These are phyloP conservation scores for Tetradesmus obliquus DNA, from an alignment of 139 green algal species.

Conservation along the genomic window DNA sequence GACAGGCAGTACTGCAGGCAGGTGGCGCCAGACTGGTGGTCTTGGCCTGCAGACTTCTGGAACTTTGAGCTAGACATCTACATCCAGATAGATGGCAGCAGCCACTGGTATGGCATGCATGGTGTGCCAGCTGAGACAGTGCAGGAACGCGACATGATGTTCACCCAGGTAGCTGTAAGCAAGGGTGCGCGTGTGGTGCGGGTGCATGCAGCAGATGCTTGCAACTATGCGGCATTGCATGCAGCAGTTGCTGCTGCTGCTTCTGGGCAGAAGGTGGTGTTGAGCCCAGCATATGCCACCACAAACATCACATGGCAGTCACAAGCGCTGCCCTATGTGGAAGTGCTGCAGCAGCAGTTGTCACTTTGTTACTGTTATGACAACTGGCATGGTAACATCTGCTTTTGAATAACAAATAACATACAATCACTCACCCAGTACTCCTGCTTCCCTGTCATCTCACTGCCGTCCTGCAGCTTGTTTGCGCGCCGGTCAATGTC, in stretches of 20 bases:
- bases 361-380: neutral
- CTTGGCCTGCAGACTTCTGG: constrained; percentile 23
- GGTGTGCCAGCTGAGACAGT: neutral
- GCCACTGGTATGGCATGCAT: constrained; percentile 13
- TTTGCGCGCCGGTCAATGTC: neutral
- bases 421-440: neutral
- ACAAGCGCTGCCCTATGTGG: neutral
- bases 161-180: neutral
- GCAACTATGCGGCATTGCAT: neutral
- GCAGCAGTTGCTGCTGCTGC: neutral
- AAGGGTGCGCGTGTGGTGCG: constrained; percentile 1
- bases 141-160: neutral
- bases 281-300: neutral
- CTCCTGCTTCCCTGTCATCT: neutral
- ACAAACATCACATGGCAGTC: neutral
- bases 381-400: neutral
- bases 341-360: neutral
- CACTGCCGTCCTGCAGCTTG: neutral
- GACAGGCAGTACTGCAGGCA: constrained; percentile 16
- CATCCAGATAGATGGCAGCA: constrained; percentile 5
- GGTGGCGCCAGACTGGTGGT: constrained; percentile 3
- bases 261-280: neutral
- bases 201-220: neutral
- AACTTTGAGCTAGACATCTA: neutral
- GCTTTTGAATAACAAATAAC: neutral